A percentile compares a stretch with the other conserved stretches of the same genome.
Conservation (phyloP, 345 rosid species). For the Salix purpurea region DNA sequence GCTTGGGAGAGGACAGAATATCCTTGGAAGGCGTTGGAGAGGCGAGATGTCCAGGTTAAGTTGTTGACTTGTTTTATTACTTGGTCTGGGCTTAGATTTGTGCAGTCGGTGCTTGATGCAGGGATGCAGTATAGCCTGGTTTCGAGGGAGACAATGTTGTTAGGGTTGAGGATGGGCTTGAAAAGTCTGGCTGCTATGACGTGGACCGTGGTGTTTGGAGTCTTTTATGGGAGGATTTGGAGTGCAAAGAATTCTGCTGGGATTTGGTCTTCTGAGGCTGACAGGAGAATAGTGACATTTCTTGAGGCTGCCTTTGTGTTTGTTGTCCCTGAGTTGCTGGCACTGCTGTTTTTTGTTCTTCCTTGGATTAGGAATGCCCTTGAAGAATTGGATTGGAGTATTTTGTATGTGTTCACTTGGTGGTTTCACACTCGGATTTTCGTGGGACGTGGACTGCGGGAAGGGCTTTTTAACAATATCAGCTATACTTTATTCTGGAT, state of each 20-base stretch:
- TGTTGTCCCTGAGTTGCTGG: conserved; percentile 68
- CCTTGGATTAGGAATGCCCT: conserved; percentile 80
- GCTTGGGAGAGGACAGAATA: conserved; percentile 51
- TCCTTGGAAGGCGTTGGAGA: conserved; percentile 57
- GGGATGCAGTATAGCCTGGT: conserved; percentile 89
- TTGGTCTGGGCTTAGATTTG: conserved; percentile 67
- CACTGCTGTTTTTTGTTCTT: conserved; percentile 60
- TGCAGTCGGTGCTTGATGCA: conserved; percentile 72
- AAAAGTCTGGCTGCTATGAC: conserved; percentile 58
- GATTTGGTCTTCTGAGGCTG: conserved; percentile 57
- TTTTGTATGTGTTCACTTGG: conserved; percentile 66
- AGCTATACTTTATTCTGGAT: conserved; percentile 79
- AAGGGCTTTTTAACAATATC: conserved; percentile 70
- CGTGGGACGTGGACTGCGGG: conserved; percentile 88
- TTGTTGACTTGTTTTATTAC: conserved; percentile 79
- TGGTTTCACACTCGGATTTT: conserved; percentile 80
- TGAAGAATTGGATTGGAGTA: conserved; percentile 62
- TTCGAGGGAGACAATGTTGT: conserved; percentile 52
- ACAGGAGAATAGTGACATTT: conserved; percentile 49
- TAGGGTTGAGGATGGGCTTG: conserved; percentile 70
- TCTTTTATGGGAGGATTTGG: conserved; percentile 81
- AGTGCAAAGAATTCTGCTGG: conserved; percentile 57
- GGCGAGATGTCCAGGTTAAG: conserved; percentile 51
- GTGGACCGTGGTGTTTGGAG: conserved; percentile 72
- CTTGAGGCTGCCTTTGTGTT: conserved; percentile 63